Conservation (phyloP, 805 yeast genomes). For the Lipomyces kockii region DNA sequence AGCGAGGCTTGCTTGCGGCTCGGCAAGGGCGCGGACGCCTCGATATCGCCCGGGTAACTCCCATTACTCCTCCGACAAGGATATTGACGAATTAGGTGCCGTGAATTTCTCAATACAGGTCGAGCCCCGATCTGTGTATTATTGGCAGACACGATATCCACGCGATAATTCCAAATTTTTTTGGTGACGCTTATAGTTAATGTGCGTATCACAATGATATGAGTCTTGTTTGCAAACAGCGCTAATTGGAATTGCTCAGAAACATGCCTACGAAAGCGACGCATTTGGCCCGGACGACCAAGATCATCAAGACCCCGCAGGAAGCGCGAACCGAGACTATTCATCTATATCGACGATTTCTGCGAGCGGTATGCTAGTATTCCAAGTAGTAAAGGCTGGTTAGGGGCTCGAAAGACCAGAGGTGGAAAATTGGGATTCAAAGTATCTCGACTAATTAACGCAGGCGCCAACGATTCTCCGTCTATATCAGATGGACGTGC, state of each 20-base stretch:
- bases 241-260: conserved; percentile 1
- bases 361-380: conserved; percentile 52
- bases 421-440: background rate
- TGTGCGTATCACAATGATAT: background rate
- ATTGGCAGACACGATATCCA: background rate
- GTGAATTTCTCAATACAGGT: background rate
- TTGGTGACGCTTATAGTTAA: conserved; percentile 4
- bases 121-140: conserved; percentile 7
- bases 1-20: background rate
- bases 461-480: conserved; percentile 63
- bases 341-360: conserved; percentile 72
- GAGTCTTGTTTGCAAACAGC: background rate
- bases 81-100: background rate
- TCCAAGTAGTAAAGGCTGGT: background rate
- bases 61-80: background rate
- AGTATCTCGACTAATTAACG: background rate
- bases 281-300: conserved; percentile 81
- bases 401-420: background rate
- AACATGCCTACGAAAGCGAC: conserved; percentile 71
- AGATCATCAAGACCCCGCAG: conserved; percentile 61
- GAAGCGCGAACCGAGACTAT: conserved; percentile 70
- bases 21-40: background rate
- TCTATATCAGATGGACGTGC: conserved; percentile 74
- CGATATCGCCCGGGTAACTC: background rate
- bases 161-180: background rate